These are phyloP conservation scores for Fonsecaea pugnacius DNA, from an alignment of 2,329 filamentous ascomycete species.

Conservation along the genomic window DNA sequence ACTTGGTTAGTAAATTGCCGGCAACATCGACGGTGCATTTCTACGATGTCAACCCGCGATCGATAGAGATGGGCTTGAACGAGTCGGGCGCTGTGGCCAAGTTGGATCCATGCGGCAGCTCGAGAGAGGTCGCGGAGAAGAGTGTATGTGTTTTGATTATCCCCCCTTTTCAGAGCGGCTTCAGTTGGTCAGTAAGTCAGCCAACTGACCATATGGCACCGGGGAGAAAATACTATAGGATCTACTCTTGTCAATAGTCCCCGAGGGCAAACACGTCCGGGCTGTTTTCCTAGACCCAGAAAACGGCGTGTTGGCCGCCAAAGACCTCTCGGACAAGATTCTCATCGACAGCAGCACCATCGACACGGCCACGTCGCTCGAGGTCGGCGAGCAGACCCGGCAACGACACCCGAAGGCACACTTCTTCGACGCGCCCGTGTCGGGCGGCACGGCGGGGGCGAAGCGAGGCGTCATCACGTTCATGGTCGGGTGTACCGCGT, in stretches of 20 bases:
- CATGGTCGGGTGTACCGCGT: constrained; percentile 57
- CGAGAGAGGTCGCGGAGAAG: constrained; percentile 55
- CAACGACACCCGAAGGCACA: constrained; percentile 38
- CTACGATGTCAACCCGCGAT: constrained; percentile 53
- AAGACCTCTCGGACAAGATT: constrained; percentile 50
- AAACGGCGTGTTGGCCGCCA: constrained; percentile 46
- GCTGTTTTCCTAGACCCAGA: constrained; percentile 53
- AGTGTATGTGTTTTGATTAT: constrained; percentile 45
- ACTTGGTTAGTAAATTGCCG: constrained; percentile 54
- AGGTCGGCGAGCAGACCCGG: constrained; percentile 13
- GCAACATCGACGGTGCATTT: constrained; percentile 50
- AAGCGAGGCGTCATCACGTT: constrained; percentile 57
- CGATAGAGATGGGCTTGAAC: constrained; percentile 38
- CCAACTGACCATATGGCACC: not conserved
- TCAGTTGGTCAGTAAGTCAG: not conserved
- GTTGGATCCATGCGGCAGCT: constrained; percentile 45
- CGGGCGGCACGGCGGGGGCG: constrained; percentile 57
- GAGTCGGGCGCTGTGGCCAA: constrained; percentile 44
- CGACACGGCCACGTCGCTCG: constrained; percentile 51
- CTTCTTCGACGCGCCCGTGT: constrained; percentile 60
- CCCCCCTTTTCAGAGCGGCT: not conserved
- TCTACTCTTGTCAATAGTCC: constrained; percentile 42
- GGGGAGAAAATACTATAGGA: constrained; percentile 21
- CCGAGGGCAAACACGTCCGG: constrained; percentile 41
- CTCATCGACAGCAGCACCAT: constrained; percentile 61